Base-by-base conservation (phyloP, 1,284 basidiomycete genomes). In the Trichosporon inkin region DNA sequence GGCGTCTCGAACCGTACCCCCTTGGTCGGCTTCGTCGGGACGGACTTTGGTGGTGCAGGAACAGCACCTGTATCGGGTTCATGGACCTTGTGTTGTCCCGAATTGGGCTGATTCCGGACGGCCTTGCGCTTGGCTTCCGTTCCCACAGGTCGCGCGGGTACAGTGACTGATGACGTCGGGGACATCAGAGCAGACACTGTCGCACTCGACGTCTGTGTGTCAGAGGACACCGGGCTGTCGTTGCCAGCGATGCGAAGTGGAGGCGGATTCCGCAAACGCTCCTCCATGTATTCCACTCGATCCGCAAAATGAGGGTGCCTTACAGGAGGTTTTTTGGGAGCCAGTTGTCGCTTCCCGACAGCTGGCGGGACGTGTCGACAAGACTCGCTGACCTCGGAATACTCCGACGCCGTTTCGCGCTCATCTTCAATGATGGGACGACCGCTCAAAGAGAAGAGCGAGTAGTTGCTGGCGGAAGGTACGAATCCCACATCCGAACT, bases 261-360 rank as follows among this genome's bases (percentile, higher is more conserved):
- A 32, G 22, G 24, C 44, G 44, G 24, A 22, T 49, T 22, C 4
- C 44, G 24, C 28, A 22, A 10, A 1, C 13, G 20, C 10, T 49
- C 44, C 13, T 49, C 44, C 44, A 49, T 49, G 44, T 28, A 49
- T 22, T 49, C 44, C 5, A 49, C 44, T 16, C 28, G 24, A 7
- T 49, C 44, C 7, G 44, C 44, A 13, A 49, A 49, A 32, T 49
- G 44, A 49, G 44, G 24, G 44, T 49, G 44, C 28, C 44, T 22
- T n/a, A 49, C 44, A 4, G 20, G 22, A 13, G 17, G 6, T 32
- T 32, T 17, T 1, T 22, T 17, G 14, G 22, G 44, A n/a, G 28
- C 16, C 16, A 24, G 24, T 32, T 49, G 44, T 49, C 44, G 44
- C 22, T 49, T 49, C 16, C n/a, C 22, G 14, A 49, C 44, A 6